These are phyloP conservation scores for Fusarium tanahbumbuense DNA, from an alignment of 2,329 filamentous ascomycete genomes.

Conservation along the genomic window DNA sequence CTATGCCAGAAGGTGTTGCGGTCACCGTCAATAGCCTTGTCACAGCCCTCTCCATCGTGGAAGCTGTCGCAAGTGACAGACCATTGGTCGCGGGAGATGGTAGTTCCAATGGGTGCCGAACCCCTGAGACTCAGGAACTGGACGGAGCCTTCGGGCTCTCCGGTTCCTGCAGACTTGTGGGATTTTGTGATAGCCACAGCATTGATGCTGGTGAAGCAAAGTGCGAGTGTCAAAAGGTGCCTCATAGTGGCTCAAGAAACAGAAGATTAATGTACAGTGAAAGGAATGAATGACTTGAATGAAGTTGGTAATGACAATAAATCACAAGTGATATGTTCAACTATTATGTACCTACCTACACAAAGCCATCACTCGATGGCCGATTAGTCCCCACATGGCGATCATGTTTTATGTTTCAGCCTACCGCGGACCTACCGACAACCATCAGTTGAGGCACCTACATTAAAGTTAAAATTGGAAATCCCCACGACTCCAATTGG, in stretches of 20 bases:
- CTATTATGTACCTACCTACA: background rate
- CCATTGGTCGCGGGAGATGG: constrained; percentile 24
- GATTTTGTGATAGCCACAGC: background rate
- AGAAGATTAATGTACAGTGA: background rate
- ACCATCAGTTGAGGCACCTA: background rate
- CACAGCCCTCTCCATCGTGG: constrained; percentile 18
- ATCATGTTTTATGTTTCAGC: background rate
- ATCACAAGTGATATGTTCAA: background rate
- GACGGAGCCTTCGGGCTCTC: background rate
- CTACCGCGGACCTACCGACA: background rate
- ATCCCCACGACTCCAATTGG: background rate
- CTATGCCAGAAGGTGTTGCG: constrained; percentile 27
- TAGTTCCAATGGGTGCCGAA: background rate
- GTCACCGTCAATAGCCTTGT: constrained; percentile 29
- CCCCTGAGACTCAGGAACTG: background rate
- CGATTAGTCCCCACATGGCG: background rate
- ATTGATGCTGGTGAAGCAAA: background rate
- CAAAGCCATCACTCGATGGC: background rate
- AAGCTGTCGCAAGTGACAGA: constrained; percentile 27
- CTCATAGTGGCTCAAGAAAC: background rate
- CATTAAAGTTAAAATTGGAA: background rate
- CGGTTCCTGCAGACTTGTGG: background rate
- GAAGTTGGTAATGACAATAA: background rate
- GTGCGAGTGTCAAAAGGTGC: background rate
- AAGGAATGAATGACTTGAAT: background rate